Conservation (phyloP, 202 grass and related monocot genomes). For the Zoysia matrella region DNA sequence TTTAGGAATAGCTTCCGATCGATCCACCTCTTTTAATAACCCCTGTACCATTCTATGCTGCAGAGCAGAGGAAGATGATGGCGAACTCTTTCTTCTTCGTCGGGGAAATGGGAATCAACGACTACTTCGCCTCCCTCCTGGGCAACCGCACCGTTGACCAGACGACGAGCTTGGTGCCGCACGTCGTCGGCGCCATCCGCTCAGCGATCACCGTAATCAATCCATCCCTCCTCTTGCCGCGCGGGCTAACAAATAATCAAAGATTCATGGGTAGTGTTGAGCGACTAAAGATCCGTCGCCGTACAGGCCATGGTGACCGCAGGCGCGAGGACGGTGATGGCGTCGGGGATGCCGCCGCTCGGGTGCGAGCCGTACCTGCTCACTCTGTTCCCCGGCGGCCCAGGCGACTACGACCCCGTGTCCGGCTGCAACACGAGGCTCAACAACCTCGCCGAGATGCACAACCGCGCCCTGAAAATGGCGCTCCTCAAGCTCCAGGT, state of each 20-base stretch:
- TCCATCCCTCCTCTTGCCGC: background rate
- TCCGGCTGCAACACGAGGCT: slow-evolving; percentile 53
- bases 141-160: slow-evolving; percentile 27
- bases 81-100: slow-evolving; percentile 44
- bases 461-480: slow-evolving; percentile 37
- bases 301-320: slow-evolving; percentile 20
- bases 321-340: slow-evolving; percentile 47
- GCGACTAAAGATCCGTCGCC: too few relatives aligned
- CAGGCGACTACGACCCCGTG: slow-evolving; percentile 41
- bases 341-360: slow-evolving; percentile 45
- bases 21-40: background rate
- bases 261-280: too few relatives aligned
- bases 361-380: slow-evolving; percentile 58
- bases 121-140: slow-evolving; percentile 47
- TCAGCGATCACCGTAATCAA: slow-evolving; percentile 21
- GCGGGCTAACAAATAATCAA: background rate
- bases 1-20: background rate
- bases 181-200: slow-evolving; percentile 32
- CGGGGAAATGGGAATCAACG: slow-evolving; percentile 68
- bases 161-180: slow-evolving; percentile 33
- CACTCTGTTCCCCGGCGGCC: background rate
- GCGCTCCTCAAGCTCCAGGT: slow-evolving; percentile 27
- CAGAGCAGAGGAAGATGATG: slow-evolving; percentile 22
- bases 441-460: slow-evolving; percentile 52
- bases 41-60: background rate